Percentiles rank a stretch among this genome's conserved stretches.
phyloP scores from a whole-genome alignment of 2,329 filamentous ascomycete genomes.

The Colletotrichum sp. region DNA sequence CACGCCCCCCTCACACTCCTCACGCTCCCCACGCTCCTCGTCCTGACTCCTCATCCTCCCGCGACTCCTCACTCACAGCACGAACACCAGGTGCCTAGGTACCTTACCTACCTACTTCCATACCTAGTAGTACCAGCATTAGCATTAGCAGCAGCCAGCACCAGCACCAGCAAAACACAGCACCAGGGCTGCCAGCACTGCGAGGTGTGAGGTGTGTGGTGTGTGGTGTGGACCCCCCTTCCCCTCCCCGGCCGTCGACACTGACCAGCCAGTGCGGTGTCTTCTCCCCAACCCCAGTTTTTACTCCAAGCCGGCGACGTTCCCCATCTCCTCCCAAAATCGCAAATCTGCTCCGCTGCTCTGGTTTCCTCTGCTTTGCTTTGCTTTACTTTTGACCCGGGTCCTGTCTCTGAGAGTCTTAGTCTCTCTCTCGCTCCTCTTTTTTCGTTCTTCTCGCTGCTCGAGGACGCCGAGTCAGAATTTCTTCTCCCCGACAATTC shows the following conservation, averaged over 20 bases:
- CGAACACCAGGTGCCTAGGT: background rate
- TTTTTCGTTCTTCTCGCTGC: background rate
- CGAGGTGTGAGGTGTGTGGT: background rate
- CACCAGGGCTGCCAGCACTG: background rate
- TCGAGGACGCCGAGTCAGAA: constrained; percentile 1
- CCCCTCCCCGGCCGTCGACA: constrained; percentile 6
- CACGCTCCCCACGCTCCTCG: background rate
- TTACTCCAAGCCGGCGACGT: constrained; percentile 19
- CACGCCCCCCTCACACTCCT: background rate
- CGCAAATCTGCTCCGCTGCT: constrained; percentile 16
- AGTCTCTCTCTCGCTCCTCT: background rate
- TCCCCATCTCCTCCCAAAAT: constrained; percentile 18
- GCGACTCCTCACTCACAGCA: background rate
- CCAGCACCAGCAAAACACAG: background rate
- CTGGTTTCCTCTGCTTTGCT: background rate
- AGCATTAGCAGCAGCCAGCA: no score
- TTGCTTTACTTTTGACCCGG: background rate
- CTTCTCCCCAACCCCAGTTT: constrained; percentile 17
- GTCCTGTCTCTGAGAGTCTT: background rate
- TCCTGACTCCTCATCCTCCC: background rate
- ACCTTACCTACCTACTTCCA: background rate
- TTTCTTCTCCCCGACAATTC: constrained; percentile 9
- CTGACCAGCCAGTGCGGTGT: background rate
- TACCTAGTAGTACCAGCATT: background rate
- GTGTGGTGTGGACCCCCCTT: background rate